phyloP scores from a whole-genome alignment of 768 basidiomycete species.

The Mycena sanguinolenta region DNA sequence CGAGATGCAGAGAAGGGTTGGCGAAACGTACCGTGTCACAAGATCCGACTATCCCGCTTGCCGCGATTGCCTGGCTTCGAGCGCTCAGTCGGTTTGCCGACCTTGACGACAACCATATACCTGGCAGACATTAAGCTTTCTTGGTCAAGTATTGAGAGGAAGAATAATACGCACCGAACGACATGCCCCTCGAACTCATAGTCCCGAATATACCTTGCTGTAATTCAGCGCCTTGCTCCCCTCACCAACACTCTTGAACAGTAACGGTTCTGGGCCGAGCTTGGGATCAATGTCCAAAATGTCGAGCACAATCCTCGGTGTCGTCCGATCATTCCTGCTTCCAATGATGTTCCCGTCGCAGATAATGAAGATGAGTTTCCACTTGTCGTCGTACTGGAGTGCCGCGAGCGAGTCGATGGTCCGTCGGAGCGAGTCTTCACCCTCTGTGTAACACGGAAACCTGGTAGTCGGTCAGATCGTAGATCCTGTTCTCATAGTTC shows the following conservation, averaged over 20 bases:
- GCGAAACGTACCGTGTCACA: slow-evolving; percentile 79
- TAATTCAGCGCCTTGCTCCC: slow-evolving; percentile 92
- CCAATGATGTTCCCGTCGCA: slow-evolving; percentile 98
- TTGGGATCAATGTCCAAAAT: slow-evolving; percentile 93
- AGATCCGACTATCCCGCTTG: no score
- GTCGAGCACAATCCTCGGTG: slow-evolving; percentile 92
- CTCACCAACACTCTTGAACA: slow-evolving; percentile 94
- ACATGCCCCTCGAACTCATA: slow-evolving; percentile 97
- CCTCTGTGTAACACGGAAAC: slow-evolving; percentile 90
- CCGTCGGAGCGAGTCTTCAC: slow-evolving; percentile 91
- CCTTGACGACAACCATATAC: slow-evolving; percentile 95
- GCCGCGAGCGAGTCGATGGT: slow-evolving; percentile 94
- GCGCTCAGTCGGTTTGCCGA: slow-evolving; percentile 94
- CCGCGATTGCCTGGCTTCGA: slow-evolving; percentile 94
- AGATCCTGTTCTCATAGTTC: slow-evolving; percentile 80
- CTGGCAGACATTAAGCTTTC: no score
- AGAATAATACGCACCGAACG: no score
- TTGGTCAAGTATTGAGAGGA: no score
- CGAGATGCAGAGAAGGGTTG: not conserved
- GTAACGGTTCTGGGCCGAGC: slow-evolving; percentile 89
- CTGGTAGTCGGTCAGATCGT: slow-evolving; percentile 94
- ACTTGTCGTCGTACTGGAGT: slow-evolving; percentile 94
- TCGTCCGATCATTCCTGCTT: slow-evolving; percentile 92
- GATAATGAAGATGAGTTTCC: slow-evolving; percentile 92
- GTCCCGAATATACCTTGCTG: slow-evolving; percentile 93